Conservation (phyloP, 2,329 filamentous ascomycete species). For the Diplocarpon rosae region DNA sequence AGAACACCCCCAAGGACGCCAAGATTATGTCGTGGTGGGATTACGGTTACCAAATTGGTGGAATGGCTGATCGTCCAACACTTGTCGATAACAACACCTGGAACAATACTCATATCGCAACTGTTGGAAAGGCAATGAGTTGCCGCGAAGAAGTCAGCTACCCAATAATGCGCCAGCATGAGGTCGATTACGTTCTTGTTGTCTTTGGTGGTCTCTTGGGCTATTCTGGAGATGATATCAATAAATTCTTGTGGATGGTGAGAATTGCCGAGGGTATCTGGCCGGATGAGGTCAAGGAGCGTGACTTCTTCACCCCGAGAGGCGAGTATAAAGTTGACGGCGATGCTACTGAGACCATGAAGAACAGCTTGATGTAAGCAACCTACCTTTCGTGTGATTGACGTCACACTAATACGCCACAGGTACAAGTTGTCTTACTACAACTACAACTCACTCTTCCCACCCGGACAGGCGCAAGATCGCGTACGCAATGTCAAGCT, state of each 20-base stretch:
- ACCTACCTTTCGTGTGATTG: neutral
- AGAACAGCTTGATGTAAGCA: slow-evolving; percentile 94
- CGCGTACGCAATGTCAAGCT: slow-evolving; percentile 73
- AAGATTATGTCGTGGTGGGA: slow-evolving; percentile 99
- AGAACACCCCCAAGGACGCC: slow-evolving; percentile 88
- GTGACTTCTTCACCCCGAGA: slow-evolving; percentile 85
- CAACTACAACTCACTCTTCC: slow-evolving; percentile 91
- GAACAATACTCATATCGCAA: slow-evolving; percentile 99
- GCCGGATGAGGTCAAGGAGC: slow-evolving; percentile 98
- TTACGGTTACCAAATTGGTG: slow-evolving; percentile 98
- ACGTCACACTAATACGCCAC: slow-evolving; percentile 16
- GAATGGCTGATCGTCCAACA: slow-evolving; percentile 95
- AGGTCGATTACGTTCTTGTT: slow-evolving; percentile 96
- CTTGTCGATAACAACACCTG: slow-evolving; percentile 99
- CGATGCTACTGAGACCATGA: slow-evolving; percentile 93
- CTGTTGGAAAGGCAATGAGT: slow-evolving; percentile 97
- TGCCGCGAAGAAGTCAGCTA: slow-evolving; percentile 97
- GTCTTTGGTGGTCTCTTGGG: slow-evolving; percentile 94
- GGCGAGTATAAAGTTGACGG: slow-evolving; percentile 93
- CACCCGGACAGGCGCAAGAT: slow-evolving; percentile 78
- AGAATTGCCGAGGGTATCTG: slow-evolving; percentile 98
- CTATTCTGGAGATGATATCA: slow-evolving; percentile 97
- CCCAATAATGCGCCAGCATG: slow-evolving; percentile 94
- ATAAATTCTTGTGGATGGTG: slow-evolving; percentile 99
- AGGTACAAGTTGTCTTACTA: slow-evolving; percentile 99